phyloP scores from a whole-genome alignment of 2,329 filamentous ascomycete species.

The Talaromyces sp. region DNA sequence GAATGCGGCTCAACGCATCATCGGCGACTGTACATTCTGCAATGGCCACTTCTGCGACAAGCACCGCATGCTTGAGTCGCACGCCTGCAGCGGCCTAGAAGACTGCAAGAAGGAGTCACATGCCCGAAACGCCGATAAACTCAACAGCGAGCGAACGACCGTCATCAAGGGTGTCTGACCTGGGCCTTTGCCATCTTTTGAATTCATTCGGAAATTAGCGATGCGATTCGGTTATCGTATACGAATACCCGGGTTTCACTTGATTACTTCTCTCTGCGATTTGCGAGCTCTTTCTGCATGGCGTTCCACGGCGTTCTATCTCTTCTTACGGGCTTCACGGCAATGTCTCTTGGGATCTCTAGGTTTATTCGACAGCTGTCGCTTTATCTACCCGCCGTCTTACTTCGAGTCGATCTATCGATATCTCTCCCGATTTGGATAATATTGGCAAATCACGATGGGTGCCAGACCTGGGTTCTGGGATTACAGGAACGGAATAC shows the following conservation, averaged over 20 bases:
- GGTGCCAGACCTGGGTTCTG: neutral
- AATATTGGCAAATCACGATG: neutral
- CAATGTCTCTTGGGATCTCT: slow-evolving; percentile 2
- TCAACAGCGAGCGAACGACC: slow-evolving; percentile 88
- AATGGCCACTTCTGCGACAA: slow-evolving; percentile 90
- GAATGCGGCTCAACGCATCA: slow-evolving; percentile 82
- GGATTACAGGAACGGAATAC: neutral
- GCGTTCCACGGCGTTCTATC: slow-evolving; percentile 16
- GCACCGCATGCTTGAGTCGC: slow-evolving; percentile 88
- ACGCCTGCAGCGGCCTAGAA: slow-evolving; percentile 88
- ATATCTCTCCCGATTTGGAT: neutral
- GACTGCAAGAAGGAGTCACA: slow-evolving; percentile 98
- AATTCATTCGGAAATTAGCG: slow-evolving; percentile 5
- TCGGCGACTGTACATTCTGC: slow-evolving; percentile 96
- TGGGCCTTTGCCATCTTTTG: neutral
- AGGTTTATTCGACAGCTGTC: neutral
- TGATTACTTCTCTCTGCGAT: neutral
- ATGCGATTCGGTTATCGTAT: slow-evolving; percentile 9
- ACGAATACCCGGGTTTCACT: slow-evolving; percentile 1
- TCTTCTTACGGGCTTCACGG: neutral
- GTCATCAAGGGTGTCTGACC: slow-evolving; percentile 83
- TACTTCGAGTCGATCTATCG: neutral
- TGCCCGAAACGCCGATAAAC: slow-evolving; percentile 85
- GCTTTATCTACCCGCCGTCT: neutral
- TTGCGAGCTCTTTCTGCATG: slow-evolving; percentile 18